These are phyloP conservation scores for Allium sativum DNA, from an alignment of 106 monocot genomes.

Conservation along the genomic window DNA sequence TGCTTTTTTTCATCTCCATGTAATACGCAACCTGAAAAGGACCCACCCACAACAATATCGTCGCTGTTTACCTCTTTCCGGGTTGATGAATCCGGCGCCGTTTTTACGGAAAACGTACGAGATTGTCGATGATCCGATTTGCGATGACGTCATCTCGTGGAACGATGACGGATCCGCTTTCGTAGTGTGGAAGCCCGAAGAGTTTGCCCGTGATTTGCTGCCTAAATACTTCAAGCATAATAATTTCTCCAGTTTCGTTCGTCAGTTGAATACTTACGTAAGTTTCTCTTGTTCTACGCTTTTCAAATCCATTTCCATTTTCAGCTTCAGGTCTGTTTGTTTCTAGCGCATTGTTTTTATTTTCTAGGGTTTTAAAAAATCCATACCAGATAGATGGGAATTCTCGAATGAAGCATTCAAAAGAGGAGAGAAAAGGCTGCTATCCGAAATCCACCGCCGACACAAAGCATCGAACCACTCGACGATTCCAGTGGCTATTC, in stretches of 20 bases:
- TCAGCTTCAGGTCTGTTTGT: not conserved
- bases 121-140: constrained; percentile 17
- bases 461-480: constrained; percentile 14
- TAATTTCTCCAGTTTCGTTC: constrained; percentile 72
- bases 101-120: constrained; percentile 20
- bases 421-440: constrained; percentile 39
- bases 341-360: not conserved
- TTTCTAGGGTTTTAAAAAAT: constrained; percentile 58
- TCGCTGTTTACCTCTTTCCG: too few relatives aligned
- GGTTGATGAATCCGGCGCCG: constrained; percentile 4
- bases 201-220: constrained; percentile 22
- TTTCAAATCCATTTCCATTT: not conserved
- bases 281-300: constrained; percentile 1
- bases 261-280: constrained; percentile 77
- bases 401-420: constrained; percentile 67
- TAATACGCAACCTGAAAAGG: too few relatives aligned
- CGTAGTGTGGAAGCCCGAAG: constrained; percentile 18
- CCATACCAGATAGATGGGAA: constrained; percentile 65
- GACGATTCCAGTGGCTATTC: constrained; percentile 6
- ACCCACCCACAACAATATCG: not conserved
- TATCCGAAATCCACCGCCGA: constrained; percentile 53
- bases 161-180: constrained; percentile 14
- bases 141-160: constrained; percentile 20
- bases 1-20: too few relatives aligned
- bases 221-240: constrained; percentile 67